Evolutionary conservation across 108 stramenopile species (phyloP).

Genomic region (Skeletonema menzelii): DNA sequence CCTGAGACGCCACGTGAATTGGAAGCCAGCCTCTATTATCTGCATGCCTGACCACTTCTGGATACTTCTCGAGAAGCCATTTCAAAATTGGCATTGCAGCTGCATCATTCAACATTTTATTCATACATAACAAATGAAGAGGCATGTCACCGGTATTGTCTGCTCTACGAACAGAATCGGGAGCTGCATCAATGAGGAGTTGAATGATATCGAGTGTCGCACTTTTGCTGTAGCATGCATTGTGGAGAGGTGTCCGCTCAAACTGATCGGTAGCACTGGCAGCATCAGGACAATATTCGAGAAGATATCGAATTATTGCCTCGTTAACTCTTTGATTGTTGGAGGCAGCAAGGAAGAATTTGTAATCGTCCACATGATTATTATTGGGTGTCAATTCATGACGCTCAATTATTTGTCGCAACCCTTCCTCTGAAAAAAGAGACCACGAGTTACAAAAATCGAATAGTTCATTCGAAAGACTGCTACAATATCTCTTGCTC

Average conservation of each 20-base stretch:
- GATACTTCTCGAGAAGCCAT: not conserved
- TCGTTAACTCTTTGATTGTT: not conserved
- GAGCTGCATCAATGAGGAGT: constrained; percentile 8
- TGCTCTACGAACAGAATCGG: not conserved
- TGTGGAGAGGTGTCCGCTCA: not conserved
- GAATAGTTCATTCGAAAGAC: too few species aligned
- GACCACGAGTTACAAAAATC: too few species aligned
- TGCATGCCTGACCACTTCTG: not conserved
- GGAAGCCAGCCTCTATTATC: not conserved
- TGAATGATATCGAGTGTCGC: not conserved
- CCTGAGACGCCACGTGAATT: not conserved
- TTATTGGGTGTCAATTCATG: not conserved
- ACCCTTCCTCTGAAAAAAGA: too few species aligned
- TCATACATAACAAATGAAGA: not conserved
- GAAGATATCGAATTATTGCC: too few species aligned
- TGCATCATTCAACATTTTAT: not conserved
- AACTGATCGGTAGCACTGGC: not conserved
- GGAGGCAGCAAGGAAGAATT: not conserved
- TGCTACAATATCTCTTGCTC: too few species aligned
- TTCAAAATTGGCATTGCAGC: not conserved
- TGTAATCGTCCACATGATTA: not conserved
- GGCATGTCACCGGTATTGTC: not conserved
- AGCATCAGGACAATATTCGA: constrained; percentile 3
- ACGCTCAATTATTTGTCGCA: too few species aligned
- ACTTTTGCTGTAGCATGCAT: not conserved